Evolutionary conservation across 495 filamentous ascomycete genomes (phyloP).

Genomic region (Tuber brumale): DNA sequence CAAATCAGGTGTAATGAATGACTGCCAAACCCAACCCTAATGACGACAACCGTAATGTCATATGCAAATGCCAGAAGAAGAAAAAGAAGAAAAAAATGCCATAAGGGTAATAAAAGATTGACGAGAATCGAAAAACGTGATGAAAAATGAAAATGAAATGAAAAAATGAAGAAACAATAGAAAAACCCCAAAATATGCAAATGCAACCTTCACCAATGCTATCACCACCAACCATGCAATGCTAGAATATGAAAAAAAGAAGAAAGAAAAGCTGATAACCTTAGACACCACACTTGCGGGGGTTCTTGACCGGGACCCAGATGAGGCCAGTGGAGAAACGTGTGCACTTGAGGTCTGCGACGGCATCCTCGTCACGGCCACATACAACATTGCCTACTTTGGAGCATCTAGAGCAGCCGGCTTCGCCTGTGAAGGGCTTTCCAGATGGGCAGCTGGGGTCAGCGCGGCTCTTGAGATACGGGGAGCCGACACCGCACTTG

Average conservation of each 20-base stretch:
- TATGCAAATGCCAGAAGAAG: background rate
- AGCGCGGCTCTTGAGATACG: background rate
- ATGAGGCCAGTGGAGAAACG: background rate
- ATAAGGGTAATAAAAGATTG: background rate
- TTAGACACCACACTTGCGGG: constrained; percentile 1
- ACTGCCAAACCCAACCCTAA: background rate
- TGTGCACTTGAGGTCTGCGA: constrained; percentile 2
- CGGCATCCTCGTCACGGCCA: background rate
- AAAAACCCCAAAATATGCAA: background rate
- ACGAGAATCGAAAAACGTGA: background rate
- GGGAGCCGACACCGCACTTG: background rate
- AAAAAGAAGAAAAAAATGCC: background rate
- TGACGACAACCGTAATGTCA: background rate
- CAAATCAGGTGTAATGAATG: background rate
- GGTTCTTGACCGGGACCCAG: background rate
- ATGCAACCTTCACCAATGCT: background rate
- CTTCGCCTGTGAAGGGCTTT: constrained; percentile 6
- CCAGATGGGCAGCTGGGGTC: background rate
- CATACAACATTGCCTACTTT: constrained; percentile 2
- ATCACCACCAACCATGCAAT: background rate
- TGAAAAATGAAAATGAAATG: background rate
- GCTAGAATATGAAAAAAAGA: background rate
- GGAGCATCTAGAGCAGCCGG: background rate
- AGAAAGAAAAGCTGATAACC: background rate
- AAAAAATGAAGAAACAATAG: background rate